Conservation (phyloP, 345 rosid genomes). For the Eucalyptus pauciflora region DNA sequence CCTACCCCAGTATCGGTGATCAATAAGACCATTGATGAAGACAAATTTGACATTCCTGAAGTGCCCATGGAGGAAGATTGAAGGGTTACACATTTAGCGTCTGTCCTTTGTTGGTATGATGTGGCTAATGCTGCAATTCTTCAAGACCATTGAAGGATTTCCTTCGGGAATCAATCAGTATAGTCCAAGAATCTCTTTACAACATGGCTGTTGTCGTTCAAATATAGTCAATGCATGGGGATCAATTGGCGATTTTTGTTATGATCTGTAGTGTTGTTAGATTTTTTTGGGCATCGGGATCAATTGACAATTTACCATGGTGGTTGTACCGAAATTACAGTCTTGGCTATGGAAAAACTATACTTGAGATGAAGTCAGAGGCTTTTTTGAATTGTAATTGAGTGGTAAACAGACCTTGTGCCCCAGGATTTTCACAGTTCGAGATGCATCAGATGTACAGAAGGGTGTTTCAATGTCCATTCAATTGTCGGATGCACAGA, state of each 20-base stretch:
- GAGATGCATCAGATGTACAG: neutral
- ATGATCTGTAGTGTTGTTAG: neutral
- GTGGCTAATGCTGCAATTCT: neutral
- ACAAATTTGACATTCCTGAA: slow-evolving; percentile 89
- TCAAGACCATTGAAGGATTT: neutral
- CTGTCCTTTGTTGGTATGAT: neutral
- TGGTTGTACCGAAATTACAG: neutral
- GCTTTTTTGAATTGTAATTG: neutral
- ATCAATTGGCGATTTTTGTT: neutral
- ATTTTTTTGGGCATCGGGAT: neutral
- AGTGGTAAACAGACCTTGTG: neutral
- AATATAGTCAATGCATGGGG: neutral
- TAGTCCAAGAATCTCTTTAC: neutral
- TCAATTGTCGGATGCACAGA: neutral
- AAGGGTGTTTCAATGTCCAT: neutral
- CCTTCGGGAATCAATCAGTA: neutral
- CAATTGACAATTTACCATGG: neutral
- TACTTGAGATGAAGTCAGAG: neutral
- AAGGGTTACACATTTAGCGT: neutral
- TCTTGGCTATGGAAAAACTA: neutral
- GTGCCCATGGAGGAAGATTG: slow-evolving; percentile 98
- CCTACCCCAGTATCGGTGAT: slow-evolving; percentile 45
- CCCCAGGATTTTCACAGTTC: neutral
- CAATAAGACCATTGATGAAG: slow-evolving; percentile 75
- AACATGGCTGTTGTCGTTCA: neutral